A percentile compares a stretch with the other conserved stretches of the same genome.
Conservation (phyloP, 225 moss, liverwort and hornwort species). For the Asterella californica region DNA sequence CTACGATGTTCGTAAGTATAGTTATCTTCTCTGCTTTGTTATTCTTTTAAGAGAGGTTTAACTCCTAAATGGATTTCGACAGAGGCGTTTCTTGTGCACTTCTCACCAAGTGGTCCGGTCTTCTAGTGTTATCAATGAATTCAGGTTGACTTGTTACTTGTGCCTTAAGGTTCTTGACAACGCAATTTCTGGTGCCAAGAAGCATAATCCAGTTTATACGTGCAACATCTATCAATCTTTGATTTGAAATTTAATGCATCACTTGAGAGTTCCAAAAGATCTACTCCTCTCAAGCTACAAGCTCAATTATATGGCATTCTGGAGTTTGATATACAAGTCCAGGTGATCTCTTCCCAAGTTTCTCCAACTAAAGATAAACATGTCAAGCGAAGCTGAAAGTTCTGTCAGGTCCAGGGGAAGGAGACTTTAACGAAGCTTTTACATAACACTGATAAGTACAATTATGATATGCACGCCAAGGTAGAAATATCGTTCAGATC, state of each 20-base stretch:
- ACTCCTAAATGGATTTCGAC: not conserved
- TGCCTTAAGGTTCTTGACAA: no score
- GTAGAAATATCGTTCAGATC: no score
- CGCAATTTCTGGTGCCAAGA: not conserved
- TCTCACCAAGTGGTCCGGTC: not conserved
- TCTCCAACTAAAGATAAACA: no score
- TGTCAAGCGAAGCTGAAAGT: no score
- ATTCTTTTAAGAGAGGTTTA: not conserved
- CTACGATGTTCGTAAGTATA: constrained; percentile 40
- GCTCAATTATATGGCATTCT: no score
- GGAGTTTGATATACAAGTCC: no score
- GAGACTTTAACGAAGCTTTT: not conserved
- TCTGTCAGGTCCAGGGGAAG: no score
- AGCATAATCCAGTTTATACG: constrained; percentile 2
- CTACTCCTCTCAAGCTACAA: no score
- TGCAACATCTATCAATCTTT: constrained; percentile 14
- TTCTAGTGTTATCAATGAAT: not conserved
- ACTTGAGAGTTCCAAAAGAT: no score
- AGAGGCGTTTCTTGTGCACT: no score
- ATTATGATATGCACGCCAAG: no score
- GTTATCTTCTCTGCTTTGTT: not conserved
- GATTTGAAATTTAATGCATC: not conserved
- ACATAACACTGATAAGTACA: no score
- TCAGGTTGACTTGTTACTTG: not conserved
- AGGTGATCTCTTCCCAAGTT: not conserved